A percentile compares a stretch with the other conserved stretches of the same genome.
Evolutionary conservation across 1,139 yeast genomes (phyloP).

Genomic region (Pichia sp.): DNA sequence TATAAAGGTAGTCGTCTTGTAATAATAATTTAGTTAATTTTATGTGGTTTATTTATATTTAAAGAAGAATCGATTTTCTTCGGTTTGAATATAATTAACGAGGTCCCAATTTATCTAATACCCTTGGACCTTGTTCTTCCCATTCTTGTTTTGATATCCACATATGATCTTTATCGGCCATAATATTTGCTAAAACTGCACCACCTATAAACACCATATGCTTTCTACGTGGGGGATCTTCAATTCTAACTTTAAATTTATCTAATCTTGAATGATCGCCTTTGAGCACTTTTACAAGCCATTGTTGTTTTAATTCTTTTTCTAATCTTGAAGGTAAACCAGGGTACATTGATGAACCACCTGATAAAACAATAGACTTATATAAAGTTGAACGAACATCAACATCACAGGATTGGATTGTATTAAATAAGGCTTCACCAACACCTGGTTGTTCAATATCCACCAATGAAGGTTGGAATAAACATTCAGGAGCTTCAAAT

Average conservation of each 20-base stretch:
- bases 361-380: conserved; percentile 69
- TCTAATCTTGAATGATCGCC: conserved; percentile 84
- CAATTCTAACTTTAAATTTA: conserved; percentile 92
- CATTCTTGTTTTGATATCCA: conserved; percentile 96
- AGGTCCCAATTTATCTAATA: conserved; percentile 88
- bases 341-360: conserved; percentile 98
- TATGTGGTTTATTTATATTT: no score
- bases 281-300: conserved; percentile 84
- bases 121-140: conserved; percentile 92
- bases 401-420: conserved; percentile 90
- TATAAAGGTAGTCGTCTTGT: no score
- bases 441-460: conserved; percentile 97
- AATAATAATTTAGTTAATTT: no score
- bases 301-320: conserved; percentile 90
- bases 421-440: conserved; percentile 86
- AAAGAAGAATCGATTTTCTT: no score
- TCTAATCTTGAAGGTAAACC: conserved; percentile 95
- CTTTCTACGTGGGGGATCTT: conserved; percentile 98
- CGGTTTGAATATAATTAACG: no score
- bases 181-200: conserved; percentile 93
- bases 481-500: conserved; percentile 96
- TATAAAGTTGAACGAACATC: conserved; percentile 85
- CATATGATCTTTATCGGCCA: conserved; percentile 98
- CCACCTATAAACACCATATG: conserved; percentile 99
- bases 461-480: conserved; percentile 95